Evolutionary conservation across 768 basidiomycete species (phyloP).

Genomic region (Fistulinella prunicolor): DNA sequence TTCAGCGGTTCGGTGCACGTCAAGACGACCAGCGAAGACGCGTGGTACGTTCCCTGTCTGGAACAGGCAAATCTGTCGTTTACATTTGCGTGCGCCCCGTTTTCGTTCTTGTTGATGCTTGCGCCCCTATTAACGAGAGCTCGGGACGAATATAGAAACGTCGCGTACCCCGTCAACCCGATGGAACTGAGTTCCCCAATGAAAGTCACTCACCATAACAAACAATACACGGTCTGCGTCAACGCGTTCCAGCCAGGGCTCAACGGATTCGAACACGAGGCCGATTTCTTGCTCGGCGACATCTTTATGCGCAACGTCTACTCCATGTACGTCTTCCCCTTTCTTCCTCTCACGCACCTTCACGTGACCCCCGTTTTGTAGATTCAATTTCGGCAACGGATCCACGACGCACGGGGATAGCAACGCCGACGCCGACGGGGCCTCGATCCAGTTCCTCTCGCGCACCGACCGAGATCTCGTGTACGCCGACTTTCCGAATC

Average conservation of each 20-base stretch:
- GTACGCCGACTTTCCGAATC: constrained; percentile 23
- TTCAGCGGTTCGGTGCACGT: constrained; percentile 36
- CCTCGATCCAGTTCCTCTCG: constrained; percentile 42
- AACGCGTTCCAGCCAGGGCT: constrained; percentile 34
- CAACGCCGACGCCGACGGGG: constrained; percentile 18
- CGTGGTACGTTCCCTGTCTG: constrained; percentile 39
- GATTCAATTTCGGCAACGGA: constrained; percentile 43
- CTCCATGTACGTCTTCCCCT: constrained; percentile 32
- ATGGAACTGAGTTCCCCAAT: constrained; percentile 39
- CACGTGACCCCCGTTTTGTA: constrained; percentile 5
- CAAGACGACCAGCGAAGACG: constrained; percentile 24
- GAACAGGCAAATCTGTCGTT: constrained; percentile 30
- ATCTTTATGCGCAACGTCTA: constrained; percentile 48
- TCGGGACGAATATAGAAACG: no score
- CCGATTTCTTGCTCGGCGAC: constrained; percentile 43
- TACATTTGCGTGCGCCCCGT: constrained; percentile 11
- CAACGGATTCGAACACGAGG: constrained; percentile 21
- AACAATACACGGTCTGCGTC: constrained; percentile 39
- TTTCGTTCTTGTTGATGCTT: background rate
- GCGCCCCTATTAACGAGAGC: no score
- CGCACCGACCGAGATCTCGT: constrained; percentile 36
- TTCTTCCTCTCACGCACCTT: background rate
- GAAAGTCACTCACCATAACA: constrained; percentile 24
- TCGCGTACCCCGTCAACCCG: constrained; percentile 41
- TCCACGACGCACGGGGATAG: constrained; percentile 3